A percentile compares a stretch with the other conserved stretches of the same genome.
Evolutionary conservation across 2,329 filamentous ascomycete genomes (phyloP).

Genomic region (Macrophomina tecta): DNA sequence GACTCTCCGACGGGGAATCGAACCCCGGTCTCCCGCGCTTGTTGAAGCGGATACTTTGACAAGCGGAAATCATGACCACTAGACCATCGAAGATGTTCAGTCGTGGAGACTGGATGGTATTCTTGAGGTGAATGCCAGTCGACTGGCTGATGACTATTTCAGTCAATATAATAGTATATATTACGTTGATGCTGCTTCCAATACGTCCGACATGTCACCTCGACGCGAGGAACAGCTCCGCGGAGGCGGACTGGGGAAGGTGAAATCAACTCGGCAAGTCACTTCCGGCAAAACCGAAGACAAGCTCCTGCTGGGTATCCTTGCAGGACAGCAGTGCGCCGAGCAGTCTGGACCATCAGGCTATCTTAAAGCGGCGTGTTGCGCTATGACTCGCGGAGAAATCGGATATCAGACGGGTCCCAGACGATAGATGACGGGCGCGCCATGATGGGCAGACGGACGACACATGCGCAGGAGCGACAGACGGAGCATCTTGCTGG

Average conservation of each 20-base stretch:
- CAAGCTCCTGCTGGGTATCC: background rate
- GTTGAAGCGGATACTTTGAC: background rate
- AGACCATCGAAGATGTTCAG: background rate
- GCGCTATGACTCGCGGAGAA: slow-evolving; percentile 11
- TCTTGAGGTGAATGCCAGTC: background rate
- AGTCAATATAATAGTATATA: too few relatives aligned
- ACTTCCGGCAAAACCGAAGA: background rate
- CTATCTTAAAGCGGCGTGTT: slow-evolving; percentile 14
- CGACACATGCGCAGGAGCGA: background rate
- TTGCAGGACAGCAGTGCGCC: background rate
- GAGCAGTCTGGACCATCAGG: slow-evolving; percentile 12
- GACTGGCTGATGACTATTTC: background rate
- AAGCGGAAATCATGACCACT: slow-evolving; percentile 7
- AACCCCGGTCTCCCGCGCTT: slow-evolving; percentile 18
- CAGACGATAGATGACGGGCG: background rate
- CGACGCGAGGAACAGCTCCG: background rate
- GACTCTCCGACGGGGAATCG: slow-evolving; percentile 6
- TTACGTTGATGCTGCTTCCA: too few relatives aligned
- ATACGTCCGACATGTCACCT: background rate
- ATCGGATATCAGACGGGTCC: background rate
- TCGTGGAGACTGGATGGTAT: background rate
- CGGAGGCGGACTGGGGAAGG: slow-evolving; percentile 6
- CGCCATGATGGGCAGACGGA: background rate
- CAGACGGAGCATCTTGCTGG: background rate
- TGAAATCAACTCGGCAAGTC: background rate